Base-by-base conservation (phyloP, 2,329 filamentous ascomycete genomes). In the Cordyceps militaris region DNA sequence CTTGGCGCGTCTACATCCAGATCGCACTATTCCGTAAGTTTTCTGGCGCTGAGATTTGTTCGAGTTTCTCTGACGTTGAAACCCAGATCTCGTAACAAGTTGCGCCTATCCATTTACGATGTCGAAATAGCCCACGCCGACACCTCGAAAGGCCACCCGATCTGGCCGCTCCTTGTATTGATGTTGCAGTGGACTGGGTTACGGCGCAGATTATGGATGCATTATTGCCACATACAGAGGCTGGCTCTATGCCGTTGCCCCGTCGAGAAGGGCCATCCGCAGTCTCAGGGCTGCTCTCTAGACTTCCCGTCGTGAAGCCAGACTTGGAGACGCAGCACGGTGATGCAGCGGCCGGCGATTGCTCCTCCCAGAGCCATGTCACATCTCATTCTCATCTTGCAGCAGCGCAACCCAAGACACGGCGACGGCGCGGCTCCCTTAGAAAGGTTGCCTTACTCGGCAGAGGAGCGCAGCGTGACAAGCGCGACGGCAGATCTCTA, bases 391-490 rank as follows among this genome's bases (percentile, higher is more conserved):
- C 49, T 36, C 51, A 48, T 19, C 26, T 56, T 53, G 19, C 74
- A 74, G 66, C 56, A 36, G 34, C 49, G n/a, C 77, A 72, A 67
- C 77, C 71, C 69, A 79, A 71, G 75, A 79, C 64, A 71, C 81
- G 91, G 57, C 85, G 86, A 65, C 83, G 92, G 60, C 89, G 88
- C 68, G 91, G 91, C 4, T 96, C 92, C 11, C 76, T 97, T 69
- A 83, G 92, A 60, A 96, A 96, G 72, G 90, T 89, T 11, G 91
- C 91, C 26, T 77, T 96, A 50, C 78, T 96, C 19, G 89, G 90
- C 16, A 87, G 88, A 61, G 86, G 87, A 61, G 83, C 79, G 56
- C 84, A 82, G 69, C 79, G 81, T 60, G 84, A 83, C 64, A 79
- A 73, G 66, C 80, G 74, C 63, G 84, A 84, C 57, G 73, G 71